These are phyloP conservation scores for Geoglossum glabrum DNA, from an alignment of 495 filamentous ascomycete species.

Conservation along the genomic window DNA sequence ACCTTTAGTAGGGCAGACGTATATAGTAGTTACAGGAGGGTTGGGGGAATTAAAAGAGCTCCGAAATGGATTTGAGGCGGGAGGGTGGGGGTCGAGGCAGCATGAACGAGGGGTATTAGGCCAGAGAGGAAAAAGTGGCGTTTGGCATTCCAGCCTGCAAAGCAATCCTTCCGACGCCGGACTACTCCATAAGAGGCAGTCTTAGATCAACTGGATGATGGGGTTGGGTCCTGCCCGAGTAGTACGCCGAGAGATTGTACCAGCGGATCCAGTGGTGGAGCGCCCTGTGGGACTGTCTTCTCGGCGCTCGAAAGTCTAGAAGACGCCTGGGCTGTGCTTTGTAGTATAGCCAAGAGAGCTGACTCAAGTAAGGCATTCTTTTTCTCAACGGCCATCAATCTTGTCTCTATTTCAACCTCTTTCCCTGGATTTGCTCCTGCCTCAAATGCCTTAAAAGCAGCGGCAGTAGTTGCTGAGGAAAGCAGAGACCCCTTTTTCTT, in stretches of 20 bases:
- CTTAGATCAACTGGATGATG: background rate
- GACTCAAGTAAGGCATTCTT: constrained; percentile 5
- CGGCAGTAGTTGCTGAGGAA: background rate
- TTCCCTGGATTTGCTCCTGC: background rate
- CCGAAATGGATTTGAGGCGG: too few species aligned
- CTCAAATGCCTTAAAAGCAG: background rate
- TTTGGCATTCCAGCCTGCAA: too few species aligned
- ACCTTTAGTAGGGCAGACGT: too few species aligned
- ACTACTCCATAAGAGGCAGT: background rate
- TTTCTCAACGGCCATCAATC: background rate
- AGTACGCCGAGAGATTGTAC: background rate
- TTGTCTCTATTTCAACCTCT: background rate
- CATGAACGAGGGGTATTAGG: too few species aligned
- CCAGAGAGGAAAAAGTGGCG: too few species aligned
- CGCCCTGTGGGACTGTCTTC: background rate
- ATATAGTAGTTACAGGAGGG: too few species aligned
- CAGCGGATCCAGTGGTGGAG: background rate
- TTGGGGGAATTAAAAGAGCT: too few species aligned
- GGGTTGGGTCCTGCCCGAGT: background rate
- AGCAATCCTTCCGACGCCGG: too few species aligned
- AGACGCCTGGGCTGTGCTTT: background rate
- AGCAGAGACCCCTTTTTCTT: background rate
- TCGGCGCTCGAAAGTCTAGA: background rate
- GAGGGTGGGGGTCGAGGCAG: too few species aligned
- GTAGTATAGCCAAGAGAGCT: constrained; percentile 1